Evolutionary conservation across 305 asterid species (phyloP), one percentile per base, ranked within the genome.

Genomic region (Coffea humblotiana): DNA sequence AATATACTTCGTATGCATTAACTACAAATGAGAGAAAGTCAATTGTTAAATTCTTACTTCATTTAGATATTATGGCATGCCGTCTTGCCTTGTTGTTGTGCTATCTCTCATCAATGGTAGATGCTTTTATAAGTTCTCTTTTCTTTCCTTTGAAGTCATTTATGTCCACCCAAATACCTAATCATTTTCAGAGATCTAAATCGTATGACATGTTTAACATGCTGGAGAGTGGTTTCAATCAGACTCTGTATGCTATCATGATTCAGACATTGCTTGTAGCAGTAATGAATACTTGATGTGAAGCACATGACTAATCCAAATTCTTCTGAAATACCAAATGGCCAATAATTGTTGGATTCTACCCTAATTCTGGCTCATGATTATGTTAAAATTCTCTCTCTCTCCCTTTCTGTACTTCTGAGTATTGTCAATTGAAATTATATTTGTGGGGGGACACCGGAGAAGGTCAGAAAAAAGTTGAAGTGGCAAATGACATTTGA

Each of bases 121-220:
- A 27, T 73, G 65, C 47, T 51, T 73, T 73, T 16, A 58, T 73
- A 66, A 51, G 27, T 29, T 15, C 10, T 19, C 52, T 21, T 73
- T 73, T 73, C 65, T 37, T 73, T 73, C 48, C 77, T 73, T 73
- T 73, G 47, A 73, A 73, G 65, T 29, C 29, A 73, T n/a, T 19
- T 52, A 51, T 73, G 64, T 27, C 29, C 27, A 27, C 29, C 37
- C 27, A 13, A 32, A 47, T 73, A 51, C 64, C 48, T 73, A 11
- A n/a, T 2, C 13, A 3, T 7, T 61, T 61, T 61, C 32, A 61
- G 67, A 23, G 12, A 61, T 23, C 13, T 61, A 61, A 61, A 61
- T 23, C 32, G 9, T 61, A 8, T 61, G 29, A 8, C n/a, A 54
- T 54, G 61, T 16, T 54, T 54, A n/a, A 16, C 19, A 54, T 54